Conservation (phyloP, 352 stramenopile genomes). For the Pythium monospermum region DNA sequence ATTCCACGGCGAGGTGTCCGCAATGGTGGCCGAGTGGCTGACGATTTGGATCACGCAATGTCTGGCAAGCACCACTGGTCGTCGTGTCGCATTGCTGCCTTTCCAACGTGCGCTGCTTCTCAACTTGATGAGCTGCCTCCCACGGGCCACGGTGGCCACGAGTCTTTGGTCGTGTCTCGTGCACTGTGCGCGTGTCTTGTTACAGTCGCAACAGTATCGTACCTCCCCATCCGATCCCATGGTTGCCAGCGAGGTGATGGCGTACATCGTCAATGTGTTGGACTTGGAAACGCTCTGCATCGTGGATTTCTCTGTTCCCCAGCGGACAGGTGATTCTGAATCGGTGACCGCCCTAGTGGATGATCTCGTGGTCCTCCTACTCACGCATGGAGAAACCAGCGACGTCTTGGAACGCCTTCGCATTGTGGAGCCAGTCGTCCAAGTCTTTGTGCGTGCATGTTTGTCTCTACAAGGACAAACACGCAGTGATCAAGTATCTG, state of each 20-base stretch:
- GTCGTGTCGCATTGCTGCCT: not conserved
- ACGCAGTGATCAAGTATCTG: not conserved
- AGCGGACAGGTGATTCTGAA: too few species aligned
- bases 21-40: conserved; percentile 39
- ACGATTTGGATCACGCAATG: conserved; percentile 38
- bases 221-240: too few species aligned
- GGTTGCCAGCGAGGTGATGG: not conserved
- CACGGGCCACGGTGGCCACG: conserved; percentile 13
- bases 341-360: too few species aligned
- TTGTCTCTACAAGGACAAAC: too few species aligned
- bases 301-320: too few species aligned
- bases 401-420: not conserved
- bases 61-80: not conserved
- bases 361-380: not conserved
- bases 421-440: conserved; percentile 2
- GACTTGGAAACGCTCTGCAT: conserved; percentile 3
- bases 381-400: not conserved
- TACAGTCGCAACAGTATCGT: not conserved
- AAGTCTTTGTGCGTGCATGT: conserved; percentile 10
- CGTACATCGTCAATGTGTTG: conserved; percentile 6
- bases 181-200: not conserved
- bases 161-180: conserved; percentile 10
- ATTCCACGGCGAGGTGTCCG: conserved; percentile 28
- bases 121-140: too few species aligned
- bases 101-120: conserved; percentile 26